A percentile compares a stretch with the other conserved stretches of the same genome.
phyloP scores from a whole-genome alignment of 2,329 filamentous ascomycete genomes.

The Teratosphaeria viscida region DNA sequence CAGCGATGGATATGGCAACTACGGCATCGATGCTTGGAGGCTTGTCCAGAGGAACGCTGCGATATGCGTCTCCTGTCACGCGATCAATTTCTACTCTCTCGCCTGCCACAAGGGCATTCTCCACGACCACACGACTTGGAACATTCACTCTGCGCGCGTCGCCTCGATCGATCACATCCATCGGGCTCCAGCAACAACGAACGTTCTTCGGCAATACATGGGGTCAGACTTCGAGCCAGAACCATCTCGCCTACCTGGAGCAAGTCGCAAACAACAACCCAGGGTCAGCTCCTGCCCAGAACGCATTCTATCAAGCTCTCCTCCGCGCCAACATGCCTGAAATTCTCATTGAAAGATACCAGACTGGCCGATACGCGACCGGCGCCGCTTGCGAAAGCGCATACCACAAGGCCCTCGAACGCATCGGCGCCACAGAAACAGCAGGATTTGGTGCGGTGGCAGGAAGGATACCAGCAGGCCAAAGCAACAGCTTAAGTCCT shows the following conservation, averaged over 20 bases:
- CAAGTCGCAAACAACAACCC: constrained; percentile 90
- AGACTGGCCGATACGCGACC: constrained; percentile 72
- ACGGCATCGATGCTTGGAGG: constrained; percentile 8
- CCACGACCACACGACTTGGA: constrained; percentile 27
- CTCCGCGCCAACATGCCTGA: constrained; percentile 87
- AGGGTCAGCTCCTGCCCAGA: constrained; percentile 74
- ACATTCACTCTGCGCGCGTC: constrained; percentile 11
- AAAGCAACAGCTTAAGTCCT: constrained; percentile 38
- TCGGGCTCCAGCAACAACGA: constrained; percentile 34
- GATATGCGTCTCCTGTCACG: constrained; percentile 26
- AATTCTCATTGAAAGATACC: constrained; percentile 82
- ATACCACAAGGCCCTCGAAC: constrained; percentile 65
- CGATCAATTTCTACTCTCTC: constrained; percentile 17
- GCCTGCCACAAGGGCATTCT: constrained; percentile 26
- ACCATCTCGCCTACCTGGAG: constrained; percentile 72
- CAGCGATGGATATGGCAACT: constrained; percentile 1
- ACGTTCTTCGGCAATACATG: constrained; percentile 31
- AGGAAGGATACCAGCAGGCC: constrained; percentile 24
- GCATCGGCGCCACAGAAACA: constrained; percentile 42
- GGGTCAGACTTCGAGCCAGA: constrained; percentile 36
- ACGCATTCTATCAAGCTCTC: constrained; percentile 85
- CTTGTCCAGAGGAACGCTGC: constrained; percentile 25
- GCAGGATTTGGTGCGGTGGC: constrained; percentile 10
- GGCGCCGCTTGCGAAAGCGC: constrained; percentile 68
- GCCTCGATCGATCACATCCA: constrained; percentile 6